These are phyloP conservation scores for Pythium folliculosum DNA, from an alignment of 352 stramenopile genomes.

Conservation along the genomic window DNA sequence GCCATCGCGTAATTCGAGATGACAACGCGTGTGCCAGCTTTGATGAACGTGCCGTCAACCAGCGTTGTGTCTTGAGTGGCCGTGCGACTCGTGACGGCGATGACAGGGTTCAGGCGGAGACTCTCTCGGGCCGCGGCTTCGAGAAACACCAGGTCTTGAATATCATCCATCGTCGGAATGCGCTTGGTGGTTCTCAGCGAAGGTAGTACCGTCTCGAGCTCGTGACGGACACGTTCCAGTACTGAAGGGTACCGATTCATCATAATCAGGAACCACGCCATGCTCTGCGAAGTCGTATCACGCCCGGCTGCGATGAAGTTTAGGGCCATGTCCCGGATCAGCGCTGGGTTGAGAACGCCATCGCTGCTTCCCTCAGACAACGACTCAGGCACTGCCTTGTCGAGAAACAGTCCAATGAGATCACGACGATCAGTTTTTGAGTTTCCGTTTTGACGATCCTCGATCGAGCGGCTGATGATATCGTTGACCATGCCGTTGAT, in stretches of 20 bases:
- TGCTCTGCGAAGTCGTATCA: slow-evolving; percentile 67
- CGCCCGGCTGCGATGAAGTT: slow-evolving; percentile 80
- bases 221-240: slow-evolving; percentile 38
- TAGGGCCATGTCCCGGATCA: slow-evolving; percentile 71
- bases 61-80: slow-evolving; percentile 50
- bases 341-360: slow-evolving; percentile 28
- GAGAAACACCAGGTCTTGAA: slow-evolving; percentile 56
- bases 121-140: slow-evolving; percentile 64
- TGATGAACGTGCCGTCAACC: slow-evolving; percentile 56
- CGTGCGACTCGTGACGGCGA: slow-evolving; percentile 43
- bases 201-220: slow-evolving; percentile 43
- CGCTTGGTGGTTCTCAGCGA: slow-evolving; percentile 14
- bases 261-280: slow-evolving; percentile 79
- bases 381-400: slow-evolving; percentile 15
- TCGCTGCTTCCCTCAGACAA: slow-evolving; percentile 1
- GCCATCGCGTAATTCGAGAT: slow-evolving; percentile 49
- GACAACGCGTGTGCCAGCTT: slow-evolving; percentile 40
- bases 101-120: slow-evolving; percentile 59
- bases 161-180: slow-evolving; percentile 44
- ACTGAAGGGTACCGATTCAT: slow-evolving; percentile 69
- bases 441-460: slow-evolving; percentile 20
- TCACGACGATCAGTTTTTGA: slow-evolving; percentile 18
- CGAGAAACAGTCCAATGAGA: slow-evolving; percentile 52
- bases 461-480: slow-evolving; percentile 38
- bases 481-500: slow-evolving; percentile 40